Evolutionary conservation across 169 alveolate species (phyloP).

Genomic region (Plasmodium relictum): DNA sequence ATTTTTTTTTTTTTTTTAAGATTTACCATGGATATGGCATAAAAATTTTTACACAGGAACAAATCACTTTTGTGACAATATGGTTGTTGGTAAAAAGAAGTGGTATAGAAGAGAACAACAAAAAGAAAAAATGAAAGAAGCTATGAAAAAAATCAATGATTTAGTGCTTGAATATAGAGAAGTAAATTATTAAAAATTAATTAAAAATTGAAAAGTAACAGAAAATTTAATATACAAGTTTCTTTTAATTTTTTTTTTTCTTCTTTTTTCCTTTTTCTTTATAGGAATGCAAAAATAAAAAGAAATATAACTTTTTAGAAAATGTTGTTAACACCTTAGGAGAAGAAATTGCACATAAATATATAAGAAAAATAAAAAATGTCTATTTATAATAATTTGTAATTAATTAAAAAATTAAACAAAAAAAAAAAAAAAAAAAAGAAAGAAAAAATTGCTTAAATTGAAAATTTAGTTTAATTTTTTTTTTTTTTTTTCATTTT

Average conservation of each 20-base stretch:
- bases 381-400: slow-evolving; percentile 26
- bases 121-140: slow-evolving; percentile 49
- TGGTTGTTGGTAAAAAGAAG: slow-evolving; percentile 87
- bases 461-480: slow-evolving; percentile 1
- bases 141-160: slow-evolving; percentile 55
- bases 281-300: slow-evolving; percentile 82
- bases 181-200: slow-evolving; percentile 4
- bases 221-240: neutral
- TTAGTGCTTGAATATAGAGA: slow-evolving; percentile 71
- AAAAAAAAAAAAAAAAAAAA: slow-evolving; percentile 7
- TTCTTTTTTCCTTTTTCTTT: neutral
- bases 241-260: neutral
- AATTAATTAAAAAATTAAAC: neutral
- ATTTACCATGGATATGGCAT: slow-evolving; percentile 93
- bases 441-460: slow-evolving; percentile 2
- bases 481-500: neutral
- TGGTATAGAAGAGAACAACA: slow-evolving; percentile 89
- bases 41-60: slow-evolving; percentile 84
- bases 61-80: slow-evolving; percentile 88
- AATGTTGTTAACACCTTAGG: slow-evolving; percentile 89
- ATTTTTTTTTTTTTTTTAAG: slow-evolving; percentile 38
- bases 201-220: neutral
- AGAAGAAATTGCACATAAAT: slow-evolving; percentile 89
- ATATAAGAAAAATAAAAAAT: slow-evolving; percentile 85
- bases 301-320: slow-evolving; percentile 86